Evolutionary conservation across 345 rosid species (phyloP).

Genomic region (Acer yangbiense): DNA sequence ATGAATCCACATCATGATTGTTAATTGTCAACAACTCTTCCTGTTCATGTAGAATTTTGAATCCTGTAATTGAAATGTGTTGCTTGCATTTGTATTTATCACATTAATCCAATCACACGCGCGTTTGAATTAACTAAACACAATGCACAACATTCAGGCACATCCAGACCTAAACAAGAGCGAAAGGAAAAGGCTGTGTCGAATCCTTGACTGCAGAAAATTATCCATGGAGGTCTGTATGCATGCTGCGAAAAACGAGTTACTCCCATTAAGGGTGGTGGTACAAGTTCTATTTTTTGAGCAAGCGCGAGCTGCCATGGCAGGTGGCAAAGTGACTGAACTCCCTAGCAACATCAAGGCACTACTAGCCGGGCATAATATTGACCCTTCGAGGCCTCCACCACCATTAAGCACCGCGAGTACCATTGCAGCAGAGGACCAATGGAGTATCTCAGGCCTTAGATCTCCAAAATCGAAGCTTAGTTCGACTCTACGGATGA

Average conservation of each 20-base stretch:
- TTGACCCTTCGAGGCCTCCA: constrained; percentile 72
- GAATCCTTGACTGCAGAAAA: constrained; percentile 89
- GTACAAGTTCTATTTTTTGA: constrained; percentile 96
- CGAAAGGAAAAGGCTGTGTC: constrained; percentile 80
- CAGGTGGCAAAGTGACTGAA: constrained; percentile 67
- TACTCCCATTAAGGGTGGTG: constrained; percentile 86
- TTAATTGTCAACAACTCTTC: background rate
- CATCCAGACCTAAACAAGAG: constrained; percentile 82
- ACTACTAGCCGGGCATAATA: constrained; percentile 66
- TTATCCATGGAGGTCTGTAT: constrained; percentile 94
- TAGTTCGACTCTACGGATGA: constrained; percentile 72
- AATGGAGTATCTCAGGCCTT: constrained; percentile 95
- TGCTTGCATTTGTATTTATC: background rate
- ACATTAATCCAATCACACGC: background rate
- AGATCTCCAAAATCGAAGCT: constrained; percentile 70
- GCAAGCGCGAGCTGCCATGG: constrained; percentile 80
- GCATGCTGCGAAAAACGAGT: constrained; percentile 97
- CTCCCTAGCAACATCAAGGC: constrained; percentile 90
- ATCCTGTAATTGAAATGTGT: background rate
- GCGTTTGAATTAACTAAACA: too few relatives aligned
- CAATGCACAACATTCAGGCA: constrained; percentile 41
- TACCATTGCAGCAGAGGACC: constrained; percentile 70
- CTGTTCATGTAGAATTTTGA: background rate
- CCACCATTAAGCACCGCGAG: constrained; percentile 68
- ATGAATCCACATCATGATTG: constrained; percentile 14